A percentile compares a stretch with the other conserved stretches of the same genome.
Evolutionary conservation across 2,329 filamentous ascomycete genomes (phyloP).

Genomic region (Aspergillus spinulosporus): DNA sequence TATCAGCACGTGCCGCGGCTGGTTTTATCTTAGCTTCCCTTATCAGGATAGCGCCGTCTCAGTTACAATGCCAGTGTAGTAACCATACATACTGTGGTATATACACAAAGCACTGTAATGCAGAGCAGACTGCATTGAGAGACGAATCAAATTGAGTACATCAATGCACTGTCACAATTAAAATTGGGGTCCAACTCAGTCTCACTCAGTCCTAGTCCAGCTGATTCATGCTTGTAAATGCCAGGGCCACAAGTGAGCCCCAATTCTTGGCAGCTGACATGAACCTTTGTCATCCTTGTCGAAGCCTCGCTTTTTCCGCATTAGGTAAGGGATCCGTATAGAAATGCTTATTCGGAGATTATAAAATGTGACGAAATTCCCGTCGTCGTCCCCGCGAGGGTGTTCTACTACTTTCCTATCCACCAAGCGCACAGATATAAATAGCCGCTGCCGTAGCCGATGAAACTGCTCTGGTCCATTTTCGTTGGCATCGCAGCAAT

Average conservation of each 20-base stretch:
- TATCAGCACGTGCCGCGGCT: slow-evolving; percentile 22
- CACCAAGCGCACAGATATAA: slow-evolving; percentile 28
- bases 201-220: not conserved
- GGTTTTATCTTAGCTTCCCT: not conserved
- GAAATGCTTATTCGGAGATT: slow-evolving; percentile 17
- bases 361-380: slow-evolving; percentile 32
- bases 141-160: not conserved
- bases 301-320: slow-evolving; percentile 10
- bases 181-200: not conserved
- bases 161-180: too few relatives aligned
- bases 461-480: slow-evolving; percentile 40
- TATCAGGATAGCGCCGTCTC: not conserved
- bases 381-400: not conserved
- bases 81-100: too few relatives aligned
- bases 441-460: slow-evolving; percentile 27
- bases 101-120: not conserved
- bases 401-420: slow-evolving; percentile 27
- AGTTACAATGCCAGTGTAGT: not conserved
- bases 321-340: not conserved
- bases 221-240: slow-evolving; percentile 12
- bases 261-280: slow-evolving; percentile 24
- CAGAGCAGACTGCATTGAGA: not conserved
- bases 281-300: slow-evolving; percentile 33
- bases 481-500: slow-evolving; percentile 41
- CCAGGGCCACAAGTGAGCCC: not conserved